Evolutionary conservation across 1,284 basidiomycete genomes (phyloP).

Genomic region (Cutaneotrichosporon daszewskae): DNA sequence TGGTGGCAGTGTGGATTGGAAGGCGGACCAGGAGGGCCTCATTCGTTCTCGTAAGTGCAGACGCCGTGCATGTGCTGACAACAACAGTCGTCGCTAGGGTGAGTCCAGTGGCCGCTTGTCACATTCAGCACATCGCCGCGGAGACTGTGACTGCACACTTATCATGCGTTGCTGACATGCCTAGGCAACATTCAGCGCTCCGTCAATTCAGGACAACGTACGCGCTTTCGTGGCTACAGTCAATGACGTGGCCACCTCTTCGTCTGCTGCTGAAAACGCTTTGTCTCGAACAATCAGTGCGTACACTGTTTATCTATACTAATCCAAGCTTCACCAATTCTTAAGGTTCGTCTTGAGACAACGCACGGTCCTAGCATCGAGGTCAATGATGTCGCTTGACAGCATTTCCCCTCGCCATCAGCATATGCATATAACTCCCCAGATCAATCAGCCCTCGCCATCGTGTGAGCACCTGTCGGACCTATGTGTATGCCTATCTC

Average conservation of each 20-base stretch:
- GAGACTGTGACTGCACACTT: no score
- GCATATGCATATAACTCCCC: no score
- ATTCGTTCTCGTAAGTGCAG: constrained; percentile 65
- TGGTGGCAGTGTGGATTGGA: constrained; percentile 84
- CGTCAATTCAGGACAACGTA: constrained; percentile 53
- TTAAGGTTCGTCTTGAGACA: constrained; percentile 72
- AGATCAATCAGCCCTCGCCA: no score
- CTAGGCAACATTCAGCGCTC: not conserved
- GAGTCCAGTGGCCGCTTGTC: no score
- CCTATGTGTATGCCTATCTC: no score
- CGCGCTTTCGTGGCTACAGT: constrained; percentile 72
- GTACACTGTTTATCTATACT: constrained; percentile 1
- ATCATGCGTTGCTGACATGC: not conserved
- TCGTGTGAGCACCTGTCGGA: no score
- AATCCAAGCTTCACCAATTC: no score
- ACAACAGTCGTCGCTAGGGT: constrained; percentile 19
- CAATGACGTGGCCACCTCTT: constrained; percentile 22
- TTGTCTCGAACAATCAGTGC: constrained; percentile 24
- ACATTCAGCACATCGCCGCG: no score
- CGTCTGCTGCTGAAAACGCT: constrained; percentile 14
- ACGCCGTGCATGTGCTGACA: not conserved
- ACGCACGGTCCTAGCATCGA: constrained; percentile 75
- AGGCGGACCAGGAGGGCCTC: constrained; percentile 78
- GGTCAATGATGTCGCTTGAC: constrained; percentile 35
- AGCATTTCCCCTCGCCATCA: no score